Percentiles rank a stretch among this genome's conserved stretches.
Evolutionary conservation across 2,329 filamentous ascomycete species (phyloP).

Genomic region (Phaeosphaeriaceae sp.): DNA sequence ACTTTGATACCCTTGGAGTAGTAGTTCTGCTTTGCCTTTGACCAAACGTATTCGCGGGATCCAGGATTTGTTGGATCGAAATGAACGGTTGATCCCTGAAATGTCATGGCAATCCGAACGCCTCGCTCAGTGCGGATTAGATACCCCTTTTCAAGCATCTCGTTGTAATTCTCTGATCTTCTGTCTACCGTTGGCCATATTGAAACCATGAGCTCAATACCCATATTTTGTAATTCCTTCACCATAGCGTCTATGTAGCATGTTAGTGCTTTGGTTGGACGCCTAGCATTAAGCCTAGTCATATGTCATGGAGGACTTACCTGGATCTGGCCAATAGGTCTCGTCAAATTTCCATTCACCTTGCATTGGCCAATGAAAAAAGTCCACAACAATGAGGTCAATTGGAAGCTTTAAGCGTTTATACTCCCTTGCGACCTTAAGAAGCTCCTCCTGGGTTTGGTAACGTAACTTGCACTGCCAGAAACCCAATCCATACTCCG

Average conservation of each 20-base stretch:
- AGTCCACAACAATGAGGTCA: conserved; percentile 71
- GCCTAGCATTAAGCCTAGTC: too few relatives aligned
- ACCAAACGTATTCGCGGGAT: conserved; percentile 66
- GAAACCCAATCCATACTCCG: conserved; percentile 70
- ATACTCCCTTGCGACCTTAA: conserved; percentile 67
- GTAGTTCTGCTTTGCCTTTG: conserved; percentile 65
- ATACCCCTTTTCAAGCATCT: conserved; percentile 67
- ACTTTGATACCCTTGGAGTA: conserved; percentile 66
- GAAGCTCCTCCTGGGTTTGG: conserved; percentile 68
- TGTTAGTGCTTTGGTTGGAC: not conserved
- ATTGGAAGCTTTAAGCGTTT: conserved; percentile 62
- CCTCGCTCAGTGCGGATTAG: conserved; percentile 68
- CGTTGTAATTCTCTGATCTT: conserved; percentile 63
- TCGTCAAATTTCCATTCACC: conserved; percentile 73
- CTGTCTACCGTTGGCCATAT: conserved; percentile 72
- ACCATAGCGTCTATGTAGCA: conserved; percentile 62
- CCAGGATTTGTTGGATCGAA: conserved; percentile 69
- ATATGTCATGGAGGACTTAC: conserved; percentile 2
- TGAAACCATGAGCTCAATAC: conserved; percentile 71
- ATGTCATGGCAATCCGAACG: conserved; percentile 64
- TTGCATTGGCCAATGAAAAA: conserved; percentile 71
- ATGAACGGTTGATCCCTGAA: conserved; percentile 64
- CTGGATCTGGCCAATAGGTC: conserved; percentile 68
- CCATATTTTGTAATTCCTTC: conserved; percentile 62
- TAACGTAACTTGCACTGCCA: conserved; percentile 73